Base-by-base conservation (phyloP, 352 stramenopile species). In the Phytophthora tubulina region DNA sequence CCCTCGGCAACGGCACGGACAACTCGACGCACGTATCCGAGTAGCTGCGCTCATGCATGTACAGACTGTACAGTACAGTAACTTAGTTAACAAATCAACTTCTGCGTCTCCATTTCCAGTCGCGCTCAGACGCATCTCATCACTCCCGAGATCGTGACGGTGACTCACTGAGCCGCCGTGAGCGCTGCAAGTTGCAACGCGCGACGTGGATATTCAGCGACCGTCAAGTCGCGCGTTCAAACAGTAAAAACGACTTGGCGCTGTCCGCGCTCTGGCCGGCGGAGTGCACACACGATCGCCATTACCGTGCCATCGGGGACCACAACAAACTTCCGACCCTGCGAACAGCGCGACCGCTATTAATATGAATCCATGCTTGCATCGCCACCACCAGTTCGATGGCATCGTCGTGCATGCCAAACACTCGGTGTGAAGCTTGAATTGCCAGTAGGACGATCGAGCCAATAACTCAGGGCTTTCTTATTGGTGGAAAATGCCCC, bases 171-270 rank as follows among this genome's bases (percentile, higher is more conserved):
- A 7, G 35, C 35, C 21, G 21, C 21, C 21, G 21, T 27, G 21
- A 27, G 21, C 21, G 21, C 21, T 27, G 21, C 21, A 27, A 27
- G 21, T 9, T 57, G 36, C 59, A 58, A 67, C n/a, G 35, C 32
- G 45, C 33, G 44, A 56, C 32, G 21, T 57, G 32, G 17, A 35
- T 39, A 21, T 38, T 21, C 61, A 48, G 35, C 32, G 27, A 57
- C 27, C 45, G 63, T 70, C 35, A 30, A 15, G 35, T 70, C 38
- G 53, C 6, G 44, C 17, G 64, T 67, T 46, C 63, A 55, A 63
- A 68, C 57, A 68, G 65, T 67, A 72, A 73, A 73, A 72, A 44
- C 42, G n/a, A 11, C 27, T 48, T 56, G 4, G 3, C 21, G 10
- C 36, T 64, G 59, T 59, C 44, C 66, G 36, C 36, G 21, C 44